Percentiles rank a stretch among this genome's conserved stretches.
Conservation (phyloP, 2,329 filamentous ascomycete species). For the Phaeosphaeriaceae sp. region DNA sequence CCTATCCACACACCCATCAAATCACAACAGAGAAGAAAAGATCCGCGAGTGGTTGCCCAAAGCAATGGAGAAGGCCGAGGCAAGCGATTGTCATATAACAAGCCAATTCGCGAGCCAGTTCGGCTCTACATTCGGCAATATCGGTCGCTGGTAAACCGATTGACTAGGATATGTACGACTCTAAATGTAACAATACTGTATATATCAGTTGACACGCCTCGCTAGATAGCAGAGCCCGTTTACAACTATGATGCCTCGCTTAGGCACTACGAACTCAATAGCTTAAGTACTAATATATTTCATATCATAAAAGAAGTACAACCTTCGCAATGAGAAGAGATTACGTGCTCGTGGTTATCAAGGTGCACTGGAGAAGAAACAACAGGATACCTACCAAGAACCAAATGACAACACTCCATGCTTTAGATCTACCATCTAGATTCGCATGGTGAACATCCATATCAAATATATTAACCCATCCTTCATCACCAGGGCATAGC, state of each 20-base stretch:
- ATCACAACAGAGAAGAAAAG: slow-evolving; percentile 68
- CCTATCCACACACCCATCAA: slow-evolving; percentile 78
- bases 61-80: slow-evolving; percentile 47
- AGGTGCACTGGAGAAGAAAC: no score
- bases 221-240: no score
- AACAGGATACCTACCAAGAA: no score
- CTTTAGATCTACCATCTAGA: neutral
- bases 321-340: no score
- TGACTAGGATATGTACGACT: neutral
- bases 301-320: no score
- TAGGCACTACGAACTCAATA: no score
- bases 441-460: neutral
- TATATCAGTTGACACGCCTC: no score
- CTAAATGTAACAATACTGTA: neutral
- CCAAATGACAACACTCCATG: no score
- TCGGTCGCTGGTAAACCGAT: slow-evolving; percentile 15
- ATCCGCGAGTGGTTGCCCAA: slow-evolving; percentile 64
- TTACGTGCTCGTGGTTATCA: no score
- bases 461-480: neutral
- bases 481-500: slow-evolving; percentile 28
- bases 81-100: slow-evolving; percentile 36
- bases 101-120: slow-evolving; percentile 23
- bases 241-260: no score
- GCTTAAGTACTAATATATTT: no score
- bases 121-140: slow-evolving; percentile 13